Conservation (phyloP, 352 stramenopile genomes). For the Phytophthora kernoviae region DNA sequence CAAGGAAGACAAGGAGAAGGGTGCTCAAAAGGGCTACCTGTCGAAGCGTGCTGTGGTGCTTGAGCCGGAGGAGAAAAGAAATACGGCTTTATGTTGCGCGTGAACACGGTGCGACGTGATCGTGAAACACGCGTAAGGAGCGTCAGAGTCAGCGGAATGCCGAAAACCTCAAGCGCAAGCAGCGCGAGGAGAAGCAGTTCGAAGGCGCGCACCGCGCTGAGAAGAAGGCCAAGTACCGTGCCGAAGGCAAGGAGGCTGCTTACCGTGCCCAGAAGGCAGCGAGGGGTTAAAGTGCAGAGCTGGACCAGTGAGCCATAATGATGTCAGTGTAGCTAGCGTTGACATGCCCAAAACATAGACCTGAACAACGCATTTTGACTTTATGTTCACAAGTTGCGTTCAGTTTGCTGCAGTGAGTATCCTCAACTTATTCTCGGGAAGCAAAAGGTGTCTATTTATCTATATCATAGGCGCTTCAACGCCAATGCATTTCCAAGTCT, state of each 20-base stretch:
- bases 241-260: slow-evolving; percentile 75
- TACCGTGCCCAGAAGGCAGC: slow-evolving; percentile 59
- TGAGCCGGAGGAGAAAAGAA: slow-evolving; percentile 97
- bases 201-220: slow-evolving; percentile 78
- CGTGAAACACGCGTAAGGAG: slow-evolving; percentile 95
- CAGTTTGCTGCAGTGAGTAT: not conserved
- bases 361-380: not conserved
- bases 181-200: slow-evolving; percentile 91
- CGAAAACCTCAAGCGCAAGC: slow-evolving; percentile 92
- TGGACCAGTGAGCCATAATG: slow-evolving; percentile 7
- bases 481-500: too few species aligned
- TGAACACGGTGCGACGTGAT: slow-evolving; percentile 98
- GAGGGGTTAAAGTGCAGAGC: slow-evolving; percentile 19
- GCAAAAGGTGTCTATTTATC: slow-evolving; percentile 32
- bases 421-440: not conserved
- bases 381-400: not conserved
- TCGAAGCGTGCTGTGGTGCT: slow-evolving; percentile 93
- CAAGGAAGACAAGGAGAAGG: slow-evolving; percentile 93
- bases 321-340: not conserved
- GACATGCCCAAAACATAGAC: slow-evolving; percentile 13
- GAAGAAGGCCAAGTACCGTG: slow-evolving; percentile 89
- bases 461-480: slow-evolving; percentile 12
- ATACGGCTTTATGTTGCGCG: slow-evolving; percentile 96
- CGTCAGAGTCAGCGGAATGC: slow-evolving; percentile 87
- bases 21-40: slow-evolving; percentile 80